These are phyloP conservation scores for Grigorovia humatica DNA, from an alignment of 805 yeast genomes.

Conservation along the genomic window DNA sequence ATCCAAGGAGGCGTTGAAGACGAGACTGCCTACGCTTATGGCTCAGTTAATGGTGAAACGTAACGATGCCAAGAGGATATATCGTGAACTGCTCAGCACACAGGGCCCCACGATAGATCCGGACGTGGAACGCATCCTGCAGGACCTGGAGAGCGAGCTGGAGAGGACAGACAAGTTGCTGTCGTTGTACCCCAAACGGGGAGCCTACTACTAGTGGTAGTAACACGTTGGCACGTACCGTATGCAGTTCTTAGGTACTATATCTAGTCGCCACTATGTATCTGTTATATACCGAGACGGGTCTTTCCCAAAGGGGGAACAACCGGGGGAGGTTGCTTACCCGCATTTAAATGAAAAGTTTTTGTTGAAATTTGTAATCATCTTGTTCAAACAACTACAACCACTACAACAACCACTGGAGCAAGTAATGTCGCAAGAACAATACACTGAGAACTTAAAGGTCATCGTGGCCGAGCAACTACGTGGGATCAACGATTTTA, in stretches of 20 bases:
- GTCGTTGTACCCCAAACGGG: slow-evolving; percentile 12
- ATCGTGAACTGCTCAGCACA: slow-evolving; percentile 4
- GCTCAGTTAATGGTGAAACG: slow-evolving; percentile 10
- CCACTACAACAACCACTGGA: background rate
- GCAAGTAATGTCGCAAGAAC: slow-evolving; percentile 20
- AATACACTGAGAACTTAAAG: slow-evolving; percentile 32
- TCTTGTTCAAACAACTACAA: background rate
- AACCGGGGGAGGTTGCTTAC: too few species aligned
- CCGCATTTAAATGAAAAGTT: too few species aligned
- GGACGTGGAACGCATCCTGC: slow-evolving; percentile 10
- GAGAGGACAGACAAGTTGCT: slow-evolving; percentile 11
- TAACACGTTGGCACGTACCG: background rate
- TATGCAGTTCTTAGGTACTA: too few species aligned
- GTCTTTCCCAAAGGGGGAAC: background rate
- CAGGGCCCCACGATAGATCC: slow-evolving; percentile 1
- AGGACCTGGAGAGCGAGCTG: slow-evolving; percentile 10
- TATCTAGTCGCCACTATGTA: too few species aligned
- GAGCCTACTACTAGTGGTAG: slow-evolving; percentile 6
- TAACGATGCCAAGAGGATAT: slow-evolving; percentile 15
- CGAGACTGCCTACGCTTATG: slow-evolving; percentile 9
- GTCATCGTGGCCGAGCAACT: slow-evolving; percentile 34
- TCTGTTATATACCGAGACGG: background rate
- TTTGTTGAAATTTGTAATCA: background rate
- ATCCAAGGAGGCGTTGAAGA: background rate
- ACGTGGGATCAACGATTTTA: slow-evolving; percentile 31